phyloP scores from a whole-genome alignment of 257 asterid species.

The Solanum virginianum region DNA sequence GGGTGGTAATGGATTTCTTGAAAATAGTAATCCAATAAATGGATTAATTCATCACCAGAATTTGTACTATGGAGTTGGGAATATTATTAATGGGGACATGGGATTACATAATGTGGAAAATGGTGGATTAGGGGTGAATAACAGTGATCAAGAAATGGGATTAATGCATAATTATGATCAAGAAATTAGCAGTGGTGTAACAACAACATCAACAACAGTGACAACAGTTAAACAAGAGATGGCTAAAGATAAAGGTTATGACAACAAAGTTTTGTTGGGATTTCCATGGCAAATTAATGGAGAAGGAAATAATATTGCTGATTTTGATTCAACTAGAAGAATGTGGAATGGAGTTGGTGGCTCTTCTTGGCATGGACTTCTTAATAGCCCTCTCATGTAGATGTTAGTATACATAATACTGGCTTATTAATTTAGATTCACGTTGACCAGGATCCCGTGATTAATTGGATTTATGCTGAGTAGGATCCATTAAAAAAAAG shows the following conservation, averaged over 20 bases:
- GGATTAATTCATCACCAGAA: conserved; percentile 12
- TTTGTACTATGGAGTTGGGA: conserved; percentile 17
- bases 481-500: not conserved
- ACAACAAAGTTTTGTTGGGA: conserved; percentile 50
- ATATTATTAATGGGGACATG: not conserved
- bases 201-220: conserved; percentile 14
- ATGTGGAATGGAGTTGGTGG: conserved; percentile 42
- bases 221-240: conserved; percentile 60
- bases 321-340: conserved; percentile 35
- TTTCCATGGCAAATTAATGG: conserved; percentile 55
- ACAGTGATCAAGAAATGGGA: conserved; percentile 23
- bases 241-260: conserved; percentile 7
- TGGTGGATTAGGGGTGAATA: conserved; percentile 8
- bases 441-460: not conserved
- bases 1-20: conserved; percentile 27
- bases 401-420: not conserved
- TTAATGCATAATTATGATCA: conserved; percentile 26
- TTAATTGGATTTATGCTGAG: not conserved
- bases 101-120: conserved; percentile 15
- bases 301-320: conserved; percentile 16
- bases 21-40: conserved; percentile 14
- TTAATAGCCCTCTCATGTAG: conserved; percentile 74
- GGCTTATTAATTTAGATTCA: not conserved
- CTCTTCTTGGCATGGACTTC: conserved; percentile 78
- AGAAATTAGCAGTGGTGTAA: conserved; percentile 6